A percentile compares a stretch with the other conserved stretches of the same genome.
Evolutionary conservation across 1,284 basidiomycete genomes (phyloP).

Genomic region (Sporisorium graminicola): DNA sequence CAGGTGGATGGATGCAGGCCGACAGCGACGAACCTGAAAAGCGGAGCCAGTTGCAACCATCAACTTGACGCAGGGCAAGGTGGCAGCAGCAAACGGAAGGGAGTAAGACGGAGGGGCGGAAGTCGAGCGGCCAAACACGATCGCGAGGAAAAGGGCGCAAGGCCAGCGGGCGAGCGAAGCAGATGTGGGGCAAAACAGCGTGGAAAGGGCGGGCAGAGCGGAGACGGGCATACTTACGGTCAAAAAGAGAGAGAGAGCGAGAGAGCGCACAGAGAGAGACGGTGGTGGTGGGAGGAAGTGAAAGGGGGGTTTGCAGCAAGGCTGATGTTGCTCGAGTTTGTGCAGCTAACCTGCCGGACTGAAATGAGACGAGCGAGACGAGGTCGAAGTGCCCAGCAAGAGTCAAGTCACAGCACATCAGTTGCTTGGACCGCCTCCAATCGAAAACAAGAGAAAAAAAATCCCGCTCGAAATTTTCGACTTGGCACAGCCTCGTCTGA

Average conservation of each 20-base stretch:
- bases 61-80: not conserved
- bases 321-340: slow-evolving; percentile 9
- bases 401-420: not conserved
- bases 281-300: slow-evolving; percentile 39
- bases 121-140: not conserved
- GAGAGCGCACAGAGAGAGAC: not conserved
- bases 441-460: not conserved
- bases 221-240: slow-evolving; percentile 12
- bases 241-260: slow-evolving; percentile 6
- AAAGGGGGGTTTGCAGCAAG: slow-evolving; percentile 11
- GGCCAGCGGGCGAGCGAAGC: not conserved
- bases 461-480: not conserved
- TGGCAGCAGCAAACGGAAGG: not conserved
- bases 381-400: not conserved
- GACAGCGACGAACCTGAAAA: not conserved
- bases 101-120: not conserved
- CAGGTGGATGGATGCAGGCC: slow-evolving; percentile 2
- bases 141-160: not conserved
- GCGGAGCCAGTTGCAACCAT: not conserved
- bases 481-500: slow-evolving; percentile 1
- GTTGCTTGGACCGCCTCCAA: not conserved
- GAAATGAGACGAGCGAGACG: slow-evolving; percentile 11
- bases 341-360: slow-evolving; percentile 5
- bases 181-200: slow-evolving; percentile 3
- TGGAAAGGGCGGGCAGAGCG: not conserved